Evolutionary conservation across 108 stramenopile genomes (phyloP), one percentile per base, ranked within the genome.

Genomic region (Conticribra weissflogii): DNA sequence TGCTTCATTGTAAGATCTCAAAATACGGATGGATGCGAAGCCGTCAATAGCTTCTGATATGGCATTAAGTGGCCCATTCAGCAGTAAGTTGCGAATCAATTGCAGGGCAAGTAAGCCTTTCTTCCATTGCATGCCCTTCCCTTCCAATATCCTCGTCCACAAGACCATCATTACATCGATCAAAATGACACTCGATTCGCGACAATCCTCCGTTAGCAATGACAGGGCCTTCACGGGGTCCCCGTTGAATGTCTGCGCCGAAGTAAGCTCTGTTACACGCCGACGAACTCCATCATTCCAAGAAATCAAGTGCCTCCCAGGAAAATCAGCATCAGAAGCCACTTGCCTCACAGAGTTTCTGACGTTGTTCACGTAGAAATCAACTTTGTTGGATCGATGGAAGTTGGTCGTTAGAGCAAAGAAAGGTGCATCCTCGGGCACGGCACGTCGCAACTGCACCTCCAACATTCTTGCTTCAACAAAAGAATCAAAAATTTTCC

Each of bases 101-200:
- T 78, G 71, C 44, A 84, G 34, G 23, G 74, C 76, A 24, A 81
- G 77, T 21, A 74, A 54, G 18, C 76, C 48, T 48, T 81, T 77
- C 54, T 76, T 80, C 76, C 76, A 81, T 36, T 78, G 63, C 58
- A 64, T 56, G 17, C 74, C 77, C 36, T 68, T 81, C n/a, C 65
- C 59, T 36, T 84, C 83, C 21, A 69, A 72, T 9, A 81, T 76
- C 12, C 83, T 71, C 41, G 77, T 60, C 83, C 83, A 84, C 19
- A 78, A 47, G 23, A 84, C 71, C 61, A 78, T 81, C 55, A 84
- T 69, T 0, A 66, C 62, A 29, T 84, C 71, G 22, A 73, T 52
- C 33, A 84, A 59, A 60, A 69, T 28, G 5, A 49, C 33, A 19
- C 65, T 65, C 19, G 54, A 78, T 32, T 84, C 83, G 23, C 55